Evolutionary conservation across 768 basidiomycete genomes (phyloP), one percentile per base, ranked within the genome.

Genomic region (Coprinopsis marcescibilis): DNA sequence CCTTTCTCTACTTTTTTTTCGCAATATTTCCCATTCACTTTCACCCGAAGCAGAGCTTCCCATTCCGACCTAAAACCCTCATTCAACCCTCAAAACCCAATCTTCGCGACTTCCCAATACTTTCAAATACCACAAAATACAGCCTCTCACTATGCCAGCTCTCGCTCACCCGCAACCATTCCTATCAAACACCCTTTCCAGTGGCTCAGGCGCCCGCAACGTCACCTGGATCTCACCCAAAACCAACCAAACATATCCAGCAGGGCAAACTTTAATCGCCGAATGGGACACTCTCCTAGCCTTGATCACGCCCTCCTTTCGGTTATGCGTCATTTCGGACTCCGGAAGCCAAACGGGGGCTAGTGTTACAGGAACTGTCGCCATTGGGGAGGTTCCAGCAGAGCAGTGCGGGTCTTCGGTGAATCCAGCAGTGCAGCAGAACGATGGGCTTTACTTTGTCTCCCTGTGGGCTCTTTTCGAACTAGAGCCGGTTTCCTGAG

Each of bases 391-490:
- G 11, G 19, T 43, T 19, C 41, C 41, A 4, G 44, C 35, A 15
- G 27, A 27, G 24, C 45, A 32, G 2, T 65, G 65, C 44, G 62
- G 62, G 17, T 15, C 37, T 11, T 26, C 51, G 6, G 53, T 60
- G 15, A 57, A 55, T 57, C 60, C 62, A 10, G 24, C 26, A 8
- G 50, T 61, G 19, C 49, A 55, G 32, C 51, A 50, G 42, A 52
- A 45, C n/a, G 57, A 55, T 17, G 50, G 41, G n/a, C 20, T 30
- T 13, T 57, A 57, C 45, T 48, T 50, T 37, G 50, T 57, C 11
- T 54, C 58, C 2, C 38, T 66, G 65, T 65, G 2, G 4, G 12
- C 11, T 2, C 3, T 23, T 19, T 24, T 32, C 11, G 11, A 26
- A 17, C 13, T 23, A 43, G 29, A 5, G 17, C 13, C 2, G 20